These are phyloP conservation scores for Geoglossum cookeanum DNA, from an alignment of 2,329 filamentous ascomycete species.

Conservation along the genomic window DNA sequence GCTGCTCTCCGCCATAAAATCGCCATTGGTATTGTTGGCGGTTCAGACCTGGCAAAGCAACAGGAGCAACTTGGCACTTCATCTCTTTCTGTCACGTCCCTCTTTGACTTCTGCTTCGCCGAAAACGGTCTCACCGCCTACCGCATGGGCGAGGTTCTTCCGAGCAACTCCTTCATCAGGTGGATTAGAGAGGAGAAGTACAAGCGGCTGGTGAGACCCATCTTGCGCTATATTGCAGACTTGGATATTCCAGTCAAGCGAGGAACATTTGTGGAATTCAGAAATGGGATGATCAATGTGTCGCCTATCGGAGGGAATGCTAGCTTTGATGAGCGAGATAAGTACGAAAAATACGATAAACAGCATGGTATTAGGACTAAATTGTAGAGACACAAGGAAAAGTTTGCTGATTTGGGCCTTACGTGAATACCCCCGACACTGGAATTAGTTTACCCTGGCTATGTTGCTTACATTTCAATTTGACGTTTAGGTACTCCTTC, in stretches of 20 bases:
- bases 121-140: conserved; percentile 92
- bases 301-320: conserved; percentile 76
- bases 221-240: conserved; percentile 68
- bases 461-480: neutral
- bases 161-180: conserved; percentile 70
- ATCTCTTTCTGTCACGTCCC: conserved; percentile 49
- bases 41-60: conserved; percentile 81
- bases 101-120: conserved; percentile 96
- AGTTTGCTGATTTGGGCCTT: conserved; percentile 66
- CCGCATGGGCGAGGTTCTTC: conserved; percentile 58
- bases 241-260: conserved; percentile 66
- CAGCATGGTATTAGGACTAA: conserved; percentile 54
- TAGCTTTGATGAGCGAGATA: conserved; percentile 55
- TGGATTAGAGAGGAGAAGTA: conserved; percentile 78
- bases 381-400: conserved; percentile 52
- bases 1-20: conserved; percentile 65
- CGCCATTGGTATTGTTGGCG: conserved; percentile 82
- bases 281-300: conserved; percentile 83
- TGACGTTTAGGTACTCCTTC: conserved; percentile 54
- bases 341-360: conserved; percentile 68
- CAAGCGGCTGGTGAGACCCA: conserved; percentile 58
- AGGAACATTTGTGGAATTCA: conserved; percentile 73
- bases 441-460: neutral
- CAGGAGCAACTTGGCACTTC: conserved; percentile 77
- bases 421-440: conserved; percentile 38